A percentile compares a stretch with the other conserved stretches of the same genome.
phyloP scores from a whole-genome alignment of 2,329 filamentous ascomycete species.

The Cadophora sp. region DNA sequence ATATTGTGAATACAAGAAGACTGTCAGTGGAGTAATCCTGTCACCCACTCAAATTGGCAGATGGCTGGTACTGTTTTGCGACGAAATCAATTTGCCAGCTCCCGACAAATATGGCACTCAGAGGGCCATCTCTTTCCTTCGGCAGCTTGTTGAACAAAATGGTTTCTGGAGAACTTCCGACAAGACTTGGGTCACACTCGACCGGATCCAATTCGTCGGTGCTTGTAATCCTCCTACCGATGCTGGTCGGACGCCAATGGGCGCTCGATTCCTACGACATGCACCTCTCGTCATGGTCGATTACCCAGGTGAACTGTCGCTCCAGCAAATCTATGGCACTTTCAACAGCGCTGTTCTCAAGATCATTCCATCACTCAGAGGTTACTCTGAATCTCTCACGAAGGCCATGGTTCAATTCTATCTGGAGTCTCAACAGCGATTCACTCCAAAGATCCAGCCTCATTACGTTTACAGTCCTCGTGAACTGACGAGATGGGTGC shows the following conservation, averaged over 20 bases:
- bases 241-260: conserved; percentile 93
- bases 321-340: conserved; percentile 97
- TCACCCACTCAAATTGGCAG: conserved; percentile 95
- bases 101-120: conserved; percentile 98
- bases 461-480: conserved; percentile 99
- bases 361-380: conserved; percentile 92
- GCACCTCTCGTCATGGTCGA: conserved; percentile 99
- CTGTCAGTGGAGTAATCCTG: conserved; percentile 91
- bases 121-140: conserved; percentile 94
- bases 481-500: conserved; percentile 97
- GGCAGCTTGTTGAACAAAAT: conserved; percentile 97
- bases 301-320: conserved; percentile 93
- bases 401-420: conserved; percentile 99
- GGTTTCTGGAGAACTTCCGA: conserved; percentile 98
- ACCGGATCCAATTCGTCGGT: conserved; percentile 98
- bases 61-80: conserved; percentile 98
- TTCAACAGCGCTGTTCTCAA: conserved; percentile 97
- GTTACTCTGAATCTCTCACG: conserved; percentile 91
- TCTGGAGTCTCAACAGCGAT: conserved; percentile 89
- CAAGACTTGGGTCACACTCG: conserved; percentile 96
- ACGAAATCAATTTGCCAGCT: conserved; percentile 98
- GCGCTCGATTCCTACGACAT: conserved; percentile 91
- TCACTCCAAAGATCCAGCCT: conserved; percentile 95
- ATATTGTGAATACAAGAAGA: conserved; percentile 99
- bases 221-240: conserved; percentile 99